Evolutionary conservation across 2,329 filamentous ascomycete genomes (phyloP), one percentile per base, ranked within the genome.

Genomic region (Endocalyx cinctus): DNA sequence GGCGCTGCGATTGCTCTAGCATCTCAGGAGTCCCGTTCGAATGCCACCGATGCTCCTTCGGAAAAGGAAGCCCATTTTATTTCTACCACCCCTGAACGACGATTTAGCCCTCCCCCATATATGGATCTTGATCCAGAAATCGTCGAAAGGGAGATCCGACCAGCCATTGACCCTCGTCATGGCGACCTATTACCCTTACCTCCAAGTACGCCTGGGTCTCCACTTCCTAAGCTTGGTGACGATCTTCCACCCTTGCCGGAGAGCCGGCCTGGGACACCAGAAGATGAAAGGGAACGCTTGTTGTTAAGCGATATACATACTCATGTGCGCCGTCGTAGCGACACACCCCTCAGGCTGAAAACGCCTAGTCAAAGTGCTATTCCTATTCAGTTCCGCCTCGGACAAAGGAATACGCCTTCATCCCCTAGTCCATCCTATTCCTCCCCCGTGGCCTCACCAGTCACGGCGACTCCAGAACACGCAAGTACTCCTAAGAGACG

Each of bases 161-260:
- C 76, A 43, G 76, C 77, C 43, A 81, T 82, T 48, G 79, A 83
- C 52, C 79, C 79, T 25, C 70, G 76, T 43, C 79, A 79, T 59
- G 74, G 77, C 41, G 79, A 83, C 52, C 60, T 82, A 30, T 67
- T 83, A 36, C 76, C 77, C 23, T 60, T 83, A 25, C 79, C 79
- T 33, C 78, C 78, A 19, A 81, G 75, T 51, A 65, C 67, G 41
- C 69, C 75, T 38, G 63, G 63, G 25, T 72, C 72, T 32, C 74
- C 72, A 17, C 51, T 55, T 35, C 37, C 47, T 28, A 39, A 50
- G 38, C 46, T 56, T 39, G 39, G 45, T 35, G 41, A 50, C 39
- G 35, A 67, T 22, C 58, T 79, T 23, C 77, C 77, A 3, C 50
- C 62, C 35, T 63, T 82, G 14, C 78, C 78, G 17, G 74, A 77